These are phyloP conservation scores for Xylaria sp. DNA, from an alignment of 2,329 filamentous ascomycete species.

Conservation along the genomic window DNA sequence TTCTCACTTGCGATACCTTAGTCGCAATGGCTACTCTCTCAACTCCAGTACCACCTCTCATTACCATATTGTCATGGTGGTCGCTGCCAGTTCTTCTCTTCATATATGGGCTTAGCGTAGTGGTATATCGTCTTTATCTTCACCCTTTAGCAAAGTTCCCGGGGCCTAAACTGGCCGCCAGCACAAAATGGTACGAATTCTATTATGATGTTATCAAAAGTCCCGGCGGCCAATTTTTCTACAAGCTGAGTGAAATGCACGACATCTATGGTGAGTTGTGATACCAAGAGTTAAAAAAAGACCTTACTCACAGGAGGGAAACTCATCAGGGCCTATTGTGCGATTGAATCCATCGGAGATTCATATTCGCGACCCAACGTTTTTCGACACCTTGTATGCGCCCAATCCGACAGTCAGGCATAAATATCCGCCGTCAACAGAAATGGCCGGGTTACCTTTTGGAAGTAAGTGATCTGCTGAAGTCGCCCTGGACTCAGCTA, in stretches of 20 bases:
- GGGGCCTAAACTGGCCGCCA: slow-evolving; percentile 21
- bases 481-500: neutral
- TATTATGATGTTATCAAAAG: slow-evolving; percentile 24
- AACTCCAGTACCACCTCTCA: neutral
- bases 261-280: neutral
- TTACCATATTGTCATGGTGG: neutral
- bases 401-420: slow-evolving; percentile 8
- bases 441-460: slow-evolving; percentile 4
- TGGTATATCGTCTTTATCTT: slow-evolving; percentile 22
- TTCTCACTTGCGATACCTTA: neutral
- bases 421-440: slow-evolving; percentile 2
- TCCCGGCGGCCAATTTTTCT: slow-evolving; percentile 21
- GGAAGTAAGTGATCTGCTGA: neutral
- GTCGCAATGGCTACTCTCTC: neutral
- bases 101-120: neutral
- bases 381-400: slow-evolving; percentile 4
- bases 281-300: neutral
- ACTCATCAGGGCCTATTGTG: slow-evolving; percentile 4
- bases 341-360: slow-evolving; percentile 5
- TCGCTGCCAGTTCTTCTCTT: neutral
- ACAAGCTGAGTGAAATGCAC: slow-evolving; percentile 14
- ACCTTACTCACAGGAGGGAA: neutral
- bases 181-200: slow-evolving; percentile 30
- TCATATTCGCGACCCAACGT: slow-evolving; percentile 6
- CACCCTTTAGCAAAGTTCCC: slow-evolving; percentile 32